A percentile compares a stretch with the other conserved stretches of the same genome.
These are phyloP conservation scores for Cutaneotrichosporon cutaneum DNA, from an alignment of 1,284 basidiomycete genomes.

Conservation along the genomic window DNA sequence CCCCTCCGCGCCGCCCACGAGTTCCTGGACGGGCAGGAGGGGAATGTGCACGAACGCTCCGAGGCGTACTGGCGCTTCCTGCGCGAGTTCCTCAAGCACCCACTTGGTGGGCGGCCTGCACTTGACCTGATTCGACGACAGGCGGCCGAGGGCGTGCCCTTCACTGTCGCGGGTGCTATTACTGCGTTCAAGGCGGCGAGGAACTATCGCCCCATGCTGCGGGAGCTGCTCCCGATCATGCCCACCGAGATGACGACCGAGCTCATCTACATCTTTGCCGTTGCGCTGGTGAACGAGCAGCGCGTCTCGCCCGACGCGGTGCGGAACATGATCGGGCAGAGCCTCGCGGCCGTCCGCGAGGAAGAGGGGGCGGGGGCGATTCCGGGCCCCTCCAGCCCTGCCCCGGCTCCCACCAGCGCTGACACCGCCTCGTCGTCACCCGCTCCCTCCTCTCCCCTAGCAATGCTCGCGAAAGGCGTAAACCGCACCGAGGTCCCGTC, in stretches of 20 bases:
- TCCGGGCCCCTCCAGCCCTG: too few species aligned
- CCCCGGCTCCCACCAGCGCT: too few species aligned
- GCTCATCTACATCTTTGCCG: not conserved
- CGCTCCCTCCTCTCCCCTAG: not conserved
- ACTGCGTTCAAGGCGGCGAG: not conserved
- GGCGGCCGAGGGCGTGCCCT: constrained; percentile 22
- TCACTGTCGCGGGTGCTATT: not conserved
- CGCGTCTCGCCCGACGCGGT: not conserved
- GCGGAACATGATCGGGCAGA: not conserved
- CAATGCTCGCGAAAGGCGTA: not conserved
- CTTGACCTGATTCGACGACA: constrained; percentile 18
- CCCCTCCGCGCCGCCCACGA: not conserved
- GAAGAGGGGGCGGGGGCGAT: too few species aligned
- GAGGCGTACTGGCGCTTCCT: constrained; percentile 17
- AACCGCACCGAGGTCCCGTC: not conserved
- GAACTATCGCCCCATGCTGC: not conserved
- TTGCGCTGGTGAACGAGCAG: not conserved
- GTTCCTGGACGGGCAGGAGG: not conserved
- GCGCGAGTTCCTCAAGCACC: constrained; percentile 20
- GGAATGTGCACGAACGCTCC: not conserved
- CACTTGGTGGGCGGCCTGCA: constrained; percentile 15
- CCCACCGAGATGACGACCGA: not conserved
- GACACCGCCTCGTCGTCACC: too few species aligned
- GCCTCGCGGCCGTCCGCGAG: not conserved
- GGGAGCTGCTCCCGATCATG: constrained; percentile 1